These are phyloP conservation scores for Aphanomyces invadans DNA, from an alignment of 352 stramenopile genomes.

Conservation along the genomic window DNA sequence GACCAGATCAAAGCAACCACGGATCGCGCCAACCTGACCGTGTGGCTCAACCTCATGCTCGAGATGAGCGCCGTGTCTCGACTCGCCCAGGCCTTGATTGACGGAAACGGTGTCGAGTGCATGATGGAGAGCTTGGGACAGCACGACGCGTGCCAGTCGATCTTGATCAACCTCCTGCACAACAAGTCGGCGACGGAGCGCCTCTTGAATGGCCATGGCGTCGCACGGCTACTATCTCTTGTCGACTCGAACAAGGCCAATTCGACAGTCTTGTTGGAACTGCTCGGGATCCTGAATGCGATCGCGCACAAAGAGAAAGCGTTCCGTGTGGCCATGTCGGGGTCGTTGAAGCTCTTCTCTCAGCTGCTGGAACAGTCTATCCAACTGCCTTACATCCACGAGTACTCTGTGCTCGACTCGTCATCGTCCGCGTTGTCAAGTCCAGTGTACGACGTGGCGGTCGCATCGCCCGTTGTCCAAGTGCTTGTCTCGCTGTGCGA, in stretches of 20 bases:
- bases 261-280: neutral
- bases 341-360: neutral
- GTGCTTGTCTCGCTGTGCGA: neutral
- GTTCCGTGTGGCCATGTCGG: neutral
- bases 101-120: constrained; percentile 6
- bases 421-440: neutral
- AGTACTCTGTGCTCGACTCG: constrained; percentile 12
- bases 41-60: constrained; percentile 4
- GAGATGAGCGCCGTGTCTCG: neutral
- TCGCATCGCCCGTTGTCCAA: constrained; percentile 10
- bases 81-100: constrained; percentile 7
- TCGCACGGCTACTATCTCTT: neutral
- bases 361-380: constrained; percentile 10
- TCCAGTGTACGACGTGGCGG: neutral
- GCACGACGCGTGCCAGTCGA: constrained; percentile 6
- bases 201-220: constrained; percentile 3
- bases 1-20: neutral
- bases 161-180: neutral
- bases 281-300: constrained; percentile 8
- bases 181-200: neutral
- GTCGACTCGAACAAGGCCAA: neutral
- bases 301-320: constrained; percentile 11
- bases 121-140: neutral
- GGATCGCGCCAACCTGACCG: neutral
- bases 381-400: neutral